A percentile compares a stretch with the other conserved stretches of the same genome.
Evolutionary conservation across 331 rosid genomes (phyloP).

Genomic region (Quercus tomentella): DNA sequence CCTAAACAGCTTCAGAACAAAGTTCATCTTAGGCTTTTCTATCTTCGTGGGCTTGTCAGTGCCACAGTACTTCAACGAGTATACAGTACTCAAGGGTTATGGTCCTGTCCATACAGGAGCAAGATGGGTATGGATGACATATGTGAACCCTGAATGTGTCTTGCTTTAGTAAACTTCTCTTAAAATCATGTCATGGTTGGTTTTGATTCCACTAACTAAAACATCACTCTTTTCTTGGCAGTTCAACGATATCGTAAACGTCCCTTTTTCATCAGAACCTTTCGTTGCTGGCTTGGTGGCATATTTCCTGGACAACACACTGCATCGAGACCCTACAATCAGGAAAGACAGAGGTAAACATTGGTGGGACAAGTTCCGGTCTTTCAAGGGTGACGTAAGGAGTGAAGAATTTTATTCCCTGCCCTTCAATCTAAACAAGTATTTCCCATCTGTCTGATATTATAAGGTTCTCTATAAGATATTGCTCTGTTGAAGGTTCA

Average conservation of each 20-base stretch:
- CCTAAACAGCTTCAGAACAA: slow-evolving; percentile 89
- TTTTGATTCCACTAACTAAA: not conserved
- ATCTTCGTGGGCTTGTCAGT: slow-evolving; percentile 92
- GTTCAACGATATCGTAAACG: slow-evolving; percentile 94
- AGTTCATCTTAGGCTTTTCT: slow-evolving; percentile 82
- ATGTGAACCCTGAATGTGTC: not conserved
- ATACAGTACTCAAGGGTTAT: slow-evolving; percentile 63
- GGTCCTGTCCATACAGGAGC: slow-evolving; percentile 90
- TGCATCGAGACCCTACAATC: slow-evolving; percentile 40
- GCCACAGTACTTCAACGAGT: slow-evolving; percentile 95
- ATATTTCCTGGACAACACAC: slow-evolving; percentile 83
- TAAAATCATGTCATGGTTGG: not conserved
- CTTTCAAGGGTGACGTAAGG: slow-evolving; percentile 72
- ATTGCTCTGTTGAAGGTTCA: slow-evolving; percentile 21
- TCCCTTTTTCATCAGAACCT: slow-evolving; percentile 88
- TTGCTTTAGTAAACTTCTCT: not conserved
- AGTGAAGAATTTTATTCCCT: slow-evolving; percentile 95
- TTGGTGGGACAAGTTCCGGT: slow-evolving; percentile 94
- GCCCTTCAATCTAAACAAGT: slow-evolving; percentile 93
- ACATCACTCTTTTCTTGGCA: slow-evolving; percentile 24
- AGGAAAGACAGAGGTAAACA: slow-evolving; percentile 94
- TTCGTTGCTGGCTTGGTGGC: slow-evolving; percentile 87
- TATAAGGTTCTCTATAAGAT: slow-evolving; percentile 21
- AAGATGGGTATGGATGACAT: slow-evolving; percentile 75
- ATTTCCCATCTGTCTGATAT: slow-evolving; percentile 89